Base-by-base conservation (phyloP, 768 basidiomycete species). In the Sporobolomyces roseus region DNA sequence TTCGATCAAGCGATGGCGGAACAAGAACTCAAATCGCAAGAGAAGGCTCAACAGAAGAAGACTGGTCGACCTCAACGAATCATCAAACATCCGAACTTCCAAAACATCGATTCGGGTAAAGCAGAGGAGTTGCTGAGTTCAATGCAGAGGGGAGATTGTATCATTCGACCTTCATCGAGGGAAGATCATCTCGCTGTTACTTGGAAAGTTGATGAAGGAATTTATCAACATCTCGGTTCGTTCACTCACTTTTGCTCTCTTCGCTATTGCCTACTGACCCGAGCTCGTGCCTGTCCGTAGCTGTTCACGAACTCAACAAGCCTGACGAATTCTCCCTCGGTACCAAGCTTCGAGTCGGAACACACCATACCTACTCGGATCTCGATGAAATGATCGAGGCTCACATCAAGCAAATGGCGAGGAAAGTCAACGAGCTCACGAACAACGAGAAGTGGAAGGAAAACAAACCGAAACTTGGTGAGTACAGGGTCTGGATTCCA, bases 31-130 rank as follows among this genome's bases (percentile, higher is more conserved):
- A 27, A 68, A 49, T 59, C 51, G 12, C 50, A 61, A 10, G 77
- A 74, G 55, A 82, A 83, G 73, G 84, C 85, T 33, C 85, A 85
- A 68, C 89, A 93, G 76, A 78, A 80, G 71, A 89, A 92, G 68
- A 88, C 91, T 75, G 87, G 85, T 13, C 83, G 85, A 68, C 84
- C 86, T 41, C 85, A 91, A 67, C 83, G 94, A 30, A 86, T 94
- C 61, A 90, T 99, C 81, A 92, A 97, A 78, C 96, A 99, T 78
- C 96, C 94, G 3, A 93, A 94, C 79, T 99, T 97, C 85, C 90
- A 93, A 77, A 91, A 96, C 76, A 87, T 94, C 82, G 93, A 91
- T 72, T 86, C 90, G 10, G 81, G 83, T 19, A 88, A 96, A 73
- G 93, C 96, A 2, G 96, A 98, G 79, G 83, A 86, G 41, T 89